These are phyloP conservation scores for Amphichorda felina DNA, from an alignment of 2,329 filamentous ascomycete genomes.

Conservation along the genomic window DNA sequence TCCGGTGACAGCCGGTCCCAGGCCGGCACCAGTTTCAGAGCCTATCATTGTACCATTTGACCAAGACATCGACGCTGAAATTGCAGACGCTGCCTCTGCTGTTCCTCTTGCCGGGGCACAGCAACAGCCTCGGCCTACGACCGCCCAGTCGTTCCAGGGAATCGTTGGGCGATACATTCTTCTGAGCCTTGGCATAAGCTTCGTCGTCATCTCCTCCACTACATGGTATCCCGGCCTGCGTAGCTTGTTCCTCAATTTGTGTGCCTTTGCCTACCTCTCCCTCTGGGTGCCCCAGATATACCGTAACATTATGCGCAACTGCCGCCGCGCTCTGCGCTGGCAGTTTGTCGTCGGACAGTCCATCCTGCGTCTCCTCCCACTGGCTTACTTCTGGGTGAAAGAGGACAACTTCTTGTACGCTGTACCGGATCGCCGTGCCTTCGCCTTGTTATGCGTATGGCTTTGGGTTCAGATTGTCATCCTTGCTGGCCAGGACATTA, in stretches of 20 bases:
- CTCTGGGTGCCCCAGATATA: conserved; percentile 89
- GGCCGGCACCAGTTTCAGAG: conserved; percentile 7
- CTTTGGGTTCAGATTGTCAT: conserved; percentile 76
- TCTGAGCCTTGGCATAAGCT: conserved; percentile 39
- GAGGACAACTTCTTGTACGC: conserved; percentile 73
- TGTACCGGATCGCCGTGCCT: conserved; percentile 52
- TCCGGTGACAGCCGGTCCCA: conserved; percentile 25
- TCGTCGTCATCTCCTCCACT: conserved; percentile 46
- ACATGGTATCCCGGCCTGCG: conserved; percentile 48
- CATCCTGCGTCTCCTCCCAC: conserved; percentile 61
- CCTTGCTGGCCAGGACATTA: conserved; percentile 69
- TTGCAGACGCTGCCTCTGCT: conserved; percentile 29
- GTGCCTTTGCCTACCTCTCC: conserved; percentile 70
- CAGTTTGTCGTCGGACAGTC: conserved; percentile 82
- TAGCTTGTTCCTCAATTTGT: conserved; percentile 44
- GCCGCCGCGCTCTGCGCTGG: conserved; percentile 83
- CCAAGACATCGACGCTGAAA: conserved; percentile 51
- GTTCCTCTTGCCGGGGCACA: conserved; percentile 11
- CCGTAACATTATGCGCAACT: conserved; percentile 83
- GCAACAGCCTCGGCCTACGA: conserved; percentile 10
- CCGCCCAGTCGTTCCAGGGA: conserved; percentile 34
- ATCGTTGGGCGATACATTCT: conserved; percentile 47
- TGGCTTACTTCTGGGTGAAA: conserved; percentile 76
- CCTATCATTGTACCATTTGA: conserved; percentile 52
- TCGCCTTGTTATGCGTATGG: conserved; percentile 56